Evolutionary conservation across 768 basidiomycete species (phyloP).

Genomic region (Aureoboletus auriporus): DNA sequence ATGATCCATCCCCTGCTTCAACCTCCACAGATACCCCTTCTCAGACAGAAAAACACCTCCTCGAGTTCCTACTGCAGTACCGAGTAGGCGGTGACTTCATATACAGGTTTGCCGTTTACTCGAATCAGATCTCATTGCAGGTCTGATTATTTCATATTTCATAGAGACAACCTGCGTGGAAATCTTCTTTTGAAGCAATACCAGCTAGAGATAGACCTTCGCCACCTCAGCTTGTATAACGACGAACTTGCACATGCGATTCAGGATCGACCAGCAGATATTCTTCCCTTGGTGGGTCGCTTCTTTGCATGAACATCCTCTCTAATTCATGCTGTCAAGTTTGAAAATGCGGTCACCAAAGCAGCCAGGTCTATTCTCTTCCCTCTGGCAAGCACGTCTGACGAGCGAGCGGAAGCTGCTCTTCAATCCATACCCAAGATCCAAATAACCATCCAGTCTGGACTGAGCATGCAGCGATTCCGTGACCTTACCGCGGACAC

Average conservation of each 20-base stretch:
- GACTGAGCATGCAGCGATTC: slow-evolving; percentile 90
- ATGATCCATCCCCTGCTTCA: slow-evolving; percentile 51
- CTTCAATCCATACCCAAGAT: slow-evolving; percentile 59
- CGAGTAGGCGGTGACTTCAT: slow-evolving; percentile 88
- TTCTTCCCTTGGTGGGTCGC: slow-evolving; percentile 73
- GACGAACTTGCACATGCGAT: slow-evolving; percentile 91
- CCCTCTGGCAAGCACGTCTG: slow-evolving; percentile 60
- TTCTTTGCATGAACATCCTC: not conserved
- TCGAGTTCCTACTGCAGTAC: slow-evolving; percentile 85
- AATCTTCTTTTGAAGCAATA: slow-evolving; percentile 88
- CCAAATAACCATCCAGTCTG: slow-evolving; percentile 86
- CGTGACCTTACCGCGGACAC: slow-evolving; percentile 91
- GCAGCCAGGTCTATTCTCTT: slow-evolving; percentile 81
- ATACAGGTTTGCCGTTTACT: slow-evolving; percentile 60
- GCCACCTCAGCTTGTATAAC: slow-evolving; percentile 77
- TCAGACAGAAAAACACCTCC: slow-evolving; percentile 73
- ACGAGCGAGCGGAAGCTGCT: slow-evolving; percentile 43
- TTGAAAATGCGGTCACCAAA: slow-evolving; percentile 86
- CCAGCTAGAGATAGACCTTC: slow-evolving; percentile 81
- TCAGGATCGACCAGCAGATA: slow-evolving; percentile 85
- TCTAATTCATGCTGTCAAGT: slow-evolving; percentile 42
- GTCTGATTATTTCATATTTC: not conserved
- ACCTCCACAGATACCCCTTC: slow-evolving; percentile 68
- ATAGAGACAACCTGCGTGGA: slow-evolving; percentile 80
- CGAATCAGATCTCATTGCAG: not conserved